These are phyloP conservation scores for Fusarium mundagurra DNA, from an alignment of 2,329 filamentous ascomycete species.

Conservation along the genomic window DNA sequence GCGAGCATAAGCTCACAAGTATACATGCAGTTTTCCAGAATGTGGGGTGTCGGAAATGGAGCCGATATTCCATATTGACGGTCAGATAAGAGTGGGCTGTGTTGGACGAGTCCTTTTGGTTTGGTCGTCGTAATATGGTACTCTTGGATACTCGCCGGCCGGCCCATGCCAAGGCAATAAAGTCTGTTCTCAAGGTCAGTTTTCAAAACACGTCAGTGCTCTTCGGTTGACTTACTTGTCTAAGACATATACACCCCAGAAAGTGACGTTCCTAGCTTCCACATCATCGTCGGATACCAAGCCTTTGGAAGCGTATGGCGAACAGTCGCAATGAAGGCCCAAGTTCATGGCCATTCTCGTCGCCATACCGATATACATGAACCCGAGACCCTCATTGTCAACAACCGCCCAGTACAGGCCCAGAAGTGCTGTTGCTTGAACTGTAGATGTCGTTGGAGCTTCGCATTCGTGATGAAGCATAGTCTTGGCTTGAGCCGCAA, in stretches of 20 bases:
- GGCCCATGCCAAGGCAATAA: conserved; percentile 1
- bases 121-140: conserved; percentile 5
- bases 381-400: conserved; percentile 4
- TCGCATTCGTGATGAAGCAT: conserved; percentile 7
- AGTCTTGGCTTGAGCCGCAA: not conserved
- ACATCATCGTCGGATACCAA: not conserved
- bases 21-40: not conserved
- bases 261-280: not conserved
- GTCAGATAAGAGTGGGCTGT: not conserved
- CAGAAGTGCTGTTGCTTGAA: not conserved
- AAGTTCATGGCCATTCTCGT: conserved; percentile 8
- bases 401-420: not conserved
- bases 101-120: not conserved
- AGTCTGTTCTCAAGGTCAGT: not conserved
- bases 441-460: not conserved
- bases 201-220: not conserved
- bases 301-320: not conserved
- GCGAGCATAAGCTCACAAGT: not conserved
- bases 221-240: not conserved
- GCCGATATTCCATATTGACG: not conserved
- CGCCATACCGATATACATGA: conserved; percentile 9
- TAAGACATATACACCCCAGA: conserved; percentile 4
- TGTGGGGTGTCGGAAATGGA: not conserved
- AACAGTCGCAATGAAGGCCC: not conserved
- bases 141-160: not conserved